phyloP scores from a whole-genome alignment of 805 yeast genomes.

The Yamadazyma ubonensis region DNA sequence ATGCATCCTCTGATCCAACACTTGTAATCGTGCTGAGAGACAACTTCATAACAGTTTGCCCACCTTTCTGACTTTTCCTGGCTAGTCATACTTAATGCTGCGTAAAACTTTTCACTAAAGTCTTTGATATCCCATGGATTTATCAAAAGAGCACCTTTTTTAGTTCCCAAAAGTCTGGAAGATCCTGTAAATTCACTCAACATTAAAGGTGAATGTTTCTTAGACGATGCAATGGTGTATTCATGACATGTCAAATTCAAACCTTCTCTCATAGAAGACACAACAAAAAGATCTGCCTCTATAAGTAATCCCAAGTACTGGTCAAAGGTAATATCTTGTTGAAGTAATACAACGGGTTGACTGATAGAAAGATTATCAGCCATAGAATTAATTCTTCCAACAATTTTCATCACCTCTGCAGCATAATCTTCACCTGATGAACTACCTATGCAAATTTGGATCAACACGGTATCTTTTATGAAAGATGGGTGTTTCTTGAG shows the following conservation, averaged over 20 bases:
- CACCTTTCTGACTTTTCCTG: slow-evolving; percentile 63
- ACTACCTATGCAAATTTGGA: slow-evolving; percentile 75
- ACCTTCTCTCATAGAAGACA: slow-evolving; percentile 92
- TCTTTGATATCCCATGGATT: slow-evolving; percentile 88
- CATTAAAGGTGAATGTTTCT: slow-evolving; percentile 75
- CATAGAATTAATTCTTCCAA: slow-evolving; percentile 79
- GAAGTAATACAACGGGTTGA: slow-evolving; percentile 84
- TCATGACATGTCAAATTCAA: slow-evolving; percentile 97
- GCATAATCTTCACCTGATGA: slow-evolving; percentile 61
- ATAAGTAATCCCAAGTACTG: slow-evolving; percentile 84
- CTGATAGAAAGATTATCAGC: slow-evolving; percentile 66
- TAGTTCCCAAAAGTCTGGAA: slow-evolving; percentile 63
- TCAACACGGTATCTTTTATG: slow-evolving; percentile 66
- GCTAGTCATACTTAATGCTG: slow-evolving; percentile 62
- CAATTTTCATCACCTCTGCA: slow-evolving; percentile 69
- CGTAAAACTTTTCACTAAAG: slow-evolving; percentile 60
- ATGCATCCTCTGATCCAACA: slow-evolving; percentile 69
- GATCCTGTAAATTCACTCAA: slow-evolving; percentile 95
- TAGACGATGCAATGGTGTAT: slow-evolving; percentile 71
- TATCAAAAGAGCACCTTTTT: slow-evolving; percentile 66
- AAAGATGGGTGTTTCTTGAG: slow-evolving; percentile 69
- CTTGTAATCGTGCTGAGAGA: slow-evolving; percentile 65
- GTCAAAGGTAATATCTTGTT: slow-evolving; percentile 83
- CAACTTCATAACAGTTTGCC: slow-evolving; percentile 56
- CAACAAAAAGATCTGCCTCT: slow-evolving; percentile 87